Conservation (phyloP, 192 early-diverging fungal genomes). For the Coemansia sp. region DNA sequence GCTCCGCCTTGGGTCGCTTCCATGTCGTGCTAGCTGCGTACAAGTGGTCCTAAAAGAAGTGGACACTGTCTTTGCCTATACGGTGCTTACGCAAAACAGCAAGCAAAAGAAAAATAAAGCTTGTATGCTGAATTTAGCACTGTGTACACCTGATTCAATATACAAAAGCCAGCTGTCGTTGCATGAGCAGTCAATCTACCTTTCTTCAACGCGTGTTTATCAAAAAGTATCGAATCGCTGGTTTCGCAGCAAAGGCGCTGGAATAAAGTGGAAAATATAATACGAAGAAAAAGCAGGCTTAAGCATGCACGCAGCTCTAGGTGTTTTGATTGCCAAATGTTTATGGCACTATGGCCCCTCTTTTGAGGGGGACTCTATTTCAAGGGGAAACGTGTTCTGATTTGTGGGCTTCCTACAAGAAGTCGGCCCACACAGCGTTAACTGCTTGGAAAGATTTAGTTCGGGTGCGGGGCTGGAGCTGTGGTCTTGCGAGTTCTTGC, state of each 20-base stretch:
- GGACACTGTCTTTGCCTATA: no score
- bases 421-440: no score
- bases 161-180: background rate
- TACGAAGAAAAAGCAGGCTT: background rate
- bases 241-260: background rate
- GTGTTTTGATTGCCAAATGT: background rate
- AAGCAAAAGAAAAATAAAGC: background rate
- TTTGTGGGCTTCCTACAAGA: no score
- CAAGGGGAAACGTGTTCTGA: no score
- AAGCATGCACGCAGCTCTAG: background rate
- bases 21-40: conserved; percentile 11
- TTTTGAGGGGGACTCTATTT: no score
- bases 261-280: background rate
- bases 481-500: no score
- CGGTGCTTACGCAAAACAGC: background rate
- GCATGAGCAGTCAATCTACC: background rate
- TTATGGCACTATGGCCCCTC: no score
- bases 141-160: background rate
- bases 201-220: background rate
- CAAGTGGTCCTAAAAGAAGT: no score
- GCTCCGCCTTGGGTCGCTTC: conserved; percentile 20
- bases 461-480: no score
- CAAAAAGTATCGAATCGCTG: background rate
- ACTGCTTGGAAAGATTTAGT: no score
- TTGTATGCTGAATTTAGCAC: background rate